These are phyloP conservation scores for Bolboschoenus planiculmis DNA, from an alignment of 176 grass and related monocot species.

Conservation along the genomic window DNA sequence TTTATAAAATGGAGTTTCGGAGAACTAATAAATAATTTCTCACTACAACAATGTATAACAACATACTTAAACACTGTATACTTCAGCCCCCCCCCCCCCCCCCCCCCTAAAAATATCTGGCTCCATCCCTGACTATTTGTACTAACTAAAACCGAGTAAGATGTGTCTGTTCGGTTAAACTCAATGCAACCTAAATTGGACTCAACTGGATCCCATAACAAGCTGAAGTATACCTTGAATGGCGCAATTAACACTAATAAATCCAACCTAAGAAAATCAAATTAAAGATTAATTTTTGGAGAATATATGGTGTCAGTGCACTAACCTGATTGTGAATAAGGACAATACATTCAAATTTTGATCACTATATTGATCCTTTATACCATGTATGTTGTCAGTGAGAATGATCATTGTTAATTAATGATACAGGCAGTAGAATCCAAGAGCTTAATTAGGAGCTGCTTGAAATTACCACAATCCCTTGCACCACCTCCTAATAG, in stretches of 20 bases:
- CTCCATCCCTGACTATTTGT: not conserved
- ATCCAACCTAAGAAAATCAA: not conserved
- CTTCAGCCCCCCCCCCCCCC: not conserved
- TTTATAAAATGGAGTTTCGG: not conserved
- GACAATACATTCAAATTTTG: not conserved
- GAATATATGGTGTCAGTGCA: not conserved
- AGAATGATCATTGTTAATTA: not conserved
- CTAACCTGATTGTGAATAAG: not conserved
- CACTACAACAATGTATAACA: not conserved
- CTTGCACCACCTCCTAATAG: constrained; percentile 42
- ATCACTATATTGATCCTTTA: not conserved
- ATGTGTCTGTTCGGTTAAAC: not conserved
- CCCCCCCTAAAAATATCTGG: not conserved
- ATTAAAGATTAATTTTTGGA: not conserved
- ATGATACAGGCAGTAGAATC: constrained; percentile 65
- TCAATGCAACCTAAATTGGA: not conserved
- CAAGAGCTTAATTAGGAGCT: constrained; percentile 53
- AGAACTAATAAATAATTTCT: not conserved
- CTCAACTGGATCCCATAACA: not conserved
- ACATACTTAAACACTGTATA: not conserved
- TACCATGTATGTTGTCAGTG: not conserved
- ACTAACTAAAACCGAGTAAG: not conserved
- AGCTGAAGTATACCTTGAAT: not conserved
- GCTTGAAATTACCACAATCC: constrained; percentile 45
- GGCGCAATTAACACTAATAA: not conserved